phyloP scores from a whole-genome alignment of 495 filamentous ascomycete species.

The Recurvomyces mirabilis region DNA sequence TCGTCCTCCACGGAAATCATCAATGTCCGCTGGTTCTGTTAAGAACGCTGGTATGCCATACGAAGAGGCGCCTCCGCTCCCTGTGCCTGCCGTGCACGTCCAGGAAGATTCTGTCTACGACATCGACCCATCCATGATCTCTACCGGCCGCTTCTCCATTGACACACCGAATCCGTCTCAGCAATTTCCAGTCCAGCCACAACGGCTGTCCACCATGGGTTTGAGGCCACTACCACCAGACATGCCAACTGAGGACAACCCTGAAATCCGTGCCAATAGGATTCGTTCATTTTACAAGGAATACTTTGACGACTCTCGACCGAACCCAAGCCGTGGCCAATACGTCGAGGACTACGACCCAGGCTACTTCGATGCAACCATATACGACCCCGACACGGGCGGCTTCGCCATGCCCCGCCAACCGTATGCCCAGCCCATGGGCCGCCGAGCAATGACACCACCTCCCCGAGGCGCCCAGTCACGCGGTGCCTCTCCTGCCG shows the following conservation, averaged over 20 bases:
- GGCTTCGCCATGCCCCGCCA: constrained; percentile 54
- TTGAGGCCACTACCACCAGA: constrained; percentile 87
- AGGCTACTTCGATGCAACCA: constrained; percentile 51
- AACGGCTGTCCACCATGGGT: constrained; percentile 44
- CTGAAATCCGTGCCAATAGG: constrained; percentile 75
- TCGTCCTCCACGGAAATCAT: constrained; percentile 17
- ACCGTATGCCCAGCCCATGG: constrained; percentile 70
- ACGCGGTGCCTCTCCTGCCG: constrained; percentile 42
- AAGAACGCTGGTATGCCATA: constrained; percentile 31
- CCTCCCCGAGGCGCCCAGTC: constrained; percentile 69
- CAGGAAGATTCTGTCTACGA: constrained; percentile 1
- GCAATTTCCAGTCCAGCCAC: constrained; percentile 11
- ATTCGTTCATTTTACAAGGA: constrained; percentile 99
- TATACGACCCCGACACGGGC: constrained; percentile 66
- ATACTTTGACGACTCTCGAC: constrained; percentile 85
- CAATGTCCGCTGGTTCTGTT: constrained; percentile 15
- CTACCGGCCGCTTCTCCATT: constrained; percentile 14
- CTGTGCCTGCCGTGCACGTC: constrained; percentile 1
- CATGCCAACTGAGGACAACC: constrained; percentile 63
- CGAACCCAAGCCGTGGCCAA: constrained; percentile 37
- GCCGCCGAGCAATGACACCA: constrained; percentile 92
- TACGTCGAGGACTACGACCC: constrained; percentile 64
- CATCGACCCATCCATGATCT: constrained; percentile 8
- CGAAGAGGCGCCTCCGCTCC: constrained; percentile 36
- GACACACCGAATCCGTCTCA: constrained; percentile 11